Percentiles rank a stretch among this genome's conserved stretches.
Conservation (phyloP, 2,329 filamentous ascomycete genomes). For the Talaromyces sp. region DNA sequence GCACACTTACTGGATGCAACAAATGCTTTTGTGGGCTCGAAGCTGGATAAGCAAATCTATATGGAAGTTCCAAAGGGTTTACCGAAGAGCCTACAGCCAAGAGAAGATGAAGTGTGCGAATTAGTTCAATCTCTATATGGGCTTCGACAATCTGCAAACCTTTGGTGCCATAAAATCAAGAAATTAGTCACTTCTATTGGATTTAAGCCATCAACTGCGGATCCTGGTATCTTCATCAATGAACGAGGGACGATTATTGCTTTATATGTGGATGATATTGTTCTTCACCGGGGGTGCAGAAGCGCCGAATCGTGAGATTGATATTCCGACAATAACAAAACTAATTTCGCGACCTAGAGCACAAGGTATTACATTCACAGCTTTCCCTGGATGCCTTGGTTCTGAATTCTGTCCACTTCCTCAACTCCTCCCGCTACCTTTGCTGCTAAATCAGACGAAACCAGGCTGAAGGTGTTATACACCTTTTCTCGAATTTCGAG, state of each 20-base stretch:
- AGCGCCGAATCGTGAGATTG: too few relatives aligned
- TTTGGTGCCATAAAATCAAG: slow-evolving; percentile 13
- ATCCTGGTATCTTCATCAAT: slow-evolving; percentile 15
- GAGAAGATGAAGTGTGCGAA: not conserved
- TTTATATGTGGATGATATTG: slow-evolving; percentile 16
- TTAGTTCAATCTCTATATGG: slow-evolving; percentile 19
- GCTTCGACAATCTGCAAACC: slow-evolving; percentile 17
- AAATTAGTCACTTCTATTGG: not conserved
- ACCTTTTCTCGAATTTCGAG: too few relatives aligned
- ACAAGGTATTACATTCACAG: too few relatives aligned
- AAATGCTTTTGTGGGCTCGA: slow-evolving; percentile 19
- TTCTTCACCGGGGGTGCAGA: slow-evolving; percentile 3
- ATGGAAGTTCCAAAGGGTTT: slow-evolving; percentile 15
- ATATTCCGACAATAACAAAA: too few relatives aligned
- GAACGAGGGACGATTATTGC: slow-evolving; percentile 10
- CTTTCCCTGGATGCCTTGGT: too few relatives aligned
- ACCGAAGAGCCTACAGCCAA: too few relatives aligned
- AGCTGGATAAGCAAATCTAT: slow-evolving; percentile 17
- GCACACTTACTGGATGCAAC: slow-evolving; percentile 19
- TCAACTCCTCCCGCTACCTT: too few relatives aligned
- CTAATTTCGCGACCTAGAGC: too few relatives aligned
- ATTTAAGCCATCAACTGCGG: slow-evolving; percentile 6
- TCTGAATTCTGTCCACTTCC: too few relatives aligned
- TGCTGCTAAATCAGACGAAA: too few relatives aligned
- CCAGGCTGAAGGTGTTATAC: too few relatives aligned